Conservation (phyloP, 2,329 filamentous ascomycete genomes). For the Talaromyces sp. region DNA sequence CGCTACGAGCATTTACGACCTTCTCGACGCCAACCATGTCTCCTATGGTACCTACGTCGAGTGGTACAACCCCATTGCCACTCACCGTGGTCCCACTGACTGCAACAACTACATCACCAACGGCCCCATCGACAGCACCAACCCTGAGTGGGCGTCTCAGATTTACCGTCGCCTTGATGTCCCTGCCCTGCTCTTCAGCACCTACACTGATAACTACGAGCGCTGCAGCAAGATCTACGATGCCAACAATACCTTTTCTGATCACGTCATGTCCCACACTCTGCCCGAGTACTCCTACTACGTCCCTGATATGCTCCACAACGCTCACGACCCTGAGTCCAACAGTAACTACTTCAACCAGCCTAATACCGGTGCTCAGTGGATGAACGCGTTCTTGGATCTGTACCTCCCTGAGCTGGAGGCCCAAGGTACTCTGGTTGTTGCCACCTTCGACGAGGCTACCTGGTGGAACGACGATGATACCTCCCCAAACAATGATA, state of each 20-base stretch:
- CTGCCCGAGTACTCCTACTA: constrained; percentile 15
- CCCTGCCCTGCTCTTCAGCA: constrained; percentile 13
- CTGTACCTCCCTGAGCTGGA: constrained; percentile 15
- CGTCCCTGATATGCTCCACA: constrained; percentile 16
- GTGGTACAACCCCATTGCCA: constrained; percentile 15
- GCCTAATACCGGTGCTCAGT: constrained; percentile 6
- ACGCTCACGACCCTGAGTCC: constrained; percentile 14
- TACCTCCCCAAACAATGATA: constrained; percentile 13
- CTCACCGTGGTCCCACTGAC: constrained; percentile 13
- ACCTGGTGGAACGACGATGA: constrained; percentile 16
- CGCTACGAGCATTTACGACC: constrained; percentile 14
- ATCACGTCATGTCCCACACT: constrained; percentile 9
- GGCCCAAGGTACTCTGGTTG: constrained; percentile 15
- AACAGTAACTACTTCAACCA: constrained; percentile 15
- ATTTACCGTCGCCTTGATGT: constrained; percentile 16
- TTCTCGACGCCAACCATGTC: constrained; percentile 11
- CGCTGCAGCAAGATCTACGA: constrained; percentile 12
- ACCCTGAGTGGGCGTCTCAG: constrained; percentile 12
- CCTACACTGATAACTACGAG: constrained; percentile 11
- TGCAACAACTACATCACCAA: constrained; percentile 16
- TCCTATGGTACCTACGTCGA: constrained; percentile 14
- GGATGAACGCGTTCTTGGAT: constrained; percentile 14
- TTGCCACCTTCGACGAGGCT: constrained; percentile 17
- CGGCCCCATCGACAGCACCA: constrained; percentile 15
- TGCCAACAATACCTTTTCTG: constrained; percentile 11